Conservation (phyloP, 2,329 filamentous ascomycete species). For the Ploettnerulaceae sp. region DNA sequence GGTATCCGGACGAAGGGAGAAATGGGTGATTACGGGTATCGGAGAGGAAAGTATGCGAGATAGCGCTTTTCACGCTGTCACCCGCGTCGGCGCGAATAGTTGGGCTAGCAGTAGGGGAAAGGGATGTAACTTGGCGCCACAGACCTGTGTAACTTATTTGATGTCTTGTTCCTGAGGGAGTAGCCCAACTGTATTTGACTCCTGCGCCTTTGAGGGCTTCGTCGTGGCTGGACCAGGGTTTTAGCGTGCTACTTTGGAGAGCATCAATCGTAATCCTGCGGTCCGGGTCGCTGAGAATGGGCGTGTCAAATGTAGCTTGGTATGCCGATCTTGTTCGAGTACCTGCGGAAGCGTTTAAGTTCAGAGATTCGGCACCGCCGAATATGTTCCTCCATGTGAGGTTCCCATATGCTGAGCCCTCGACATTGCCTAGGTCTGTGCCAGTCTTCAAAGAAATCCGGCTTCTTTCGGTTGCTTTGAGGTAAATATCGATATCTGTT, state of each 20-base stretch:
- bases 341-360: slow-evolving; percentile 80
- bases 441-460: slow-evolving; percentile 87
- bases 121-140: slow-evolving; percentile 84
- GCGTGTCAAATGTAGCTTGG: slow-evolving; percentile 77
- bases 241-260: slow-evolving; percentile 77
- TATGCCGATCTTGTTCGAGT: slow-evolving; percentile 90
- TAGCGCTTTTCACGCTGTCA: slow-evolving; percentile 82
- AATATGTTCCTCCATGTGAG: slow-evolving; percentile 87
- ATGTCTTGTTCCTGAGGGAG: slow-evolving; percentile 60
- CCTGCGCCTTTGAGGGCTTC: slow-evolving; percentile 77
- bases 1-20: slow-evolving; percentile 76
- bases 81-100: slow-evolving; percentile 81
- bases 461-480: slow-evolving; percentile 74
- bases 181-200: slow-evolving; percentile 71
- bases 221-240: slow-evolving; percentile 91
- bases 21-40: slow-evolving; percentile 82
- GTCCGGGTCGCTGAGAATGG: slow-evolving; percentile 79
- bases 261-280: slow-evolving; percentile 73
- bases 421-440: slow-evolving; percentile 88
- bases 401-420: slow-evolving; percentile 89
- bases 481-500: slow-evolving; percentile 75
- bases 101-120: slow-evolving; percentile 71
- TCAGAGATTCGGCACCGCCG: slow-evolving; percentile 86
- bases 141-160: slow-evolving; percentile 74
- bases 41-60: slow-evolving; percentile 74